These are phyloP conservation scores for Yamadazyma scolyti DNA, from an alignment of 805 yeast species.

Conservation along the genomic window DNA sequence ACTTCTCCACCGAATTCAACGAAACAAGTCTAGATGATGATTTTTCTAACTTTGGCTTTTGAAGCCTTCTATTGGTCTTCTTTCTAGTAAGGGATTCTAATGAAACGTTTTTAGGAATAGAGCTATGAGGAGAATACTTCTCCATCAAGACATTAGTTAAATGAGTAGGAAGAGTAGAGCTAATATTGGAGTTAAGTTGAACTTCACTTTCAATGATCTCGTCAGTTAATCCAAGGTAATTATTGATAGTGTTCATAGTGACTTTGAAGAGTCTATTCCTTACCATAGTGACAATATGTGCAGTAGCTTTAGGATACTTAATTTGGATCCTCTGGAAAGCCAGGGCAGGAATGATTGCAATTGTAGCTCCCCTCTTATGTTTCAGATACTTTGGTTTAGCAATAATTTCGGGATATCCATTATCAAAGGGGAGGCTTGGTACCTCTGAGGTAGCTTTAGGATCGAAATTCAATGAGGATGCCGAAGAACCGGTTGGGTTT, in stretches of 20 bases:
- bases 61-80: slow-evolving; percentile 7
- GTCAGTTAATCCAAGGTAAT: slow-evolving; percentile 77
- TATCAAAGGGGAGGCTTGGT: background rate
- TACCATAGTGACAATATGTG: slow-evolving; percentile 92
- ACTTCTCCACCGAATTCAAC: slow-evolving; percentile 48
- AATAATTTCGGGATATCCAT: slow-evolving; percentile 41
- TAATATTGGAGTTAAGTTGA: slow-evolving; percentile 46
- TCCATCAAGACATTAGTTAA: slow-evolving; percentile 55
- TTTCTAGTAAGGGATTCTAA: slow-evolving; percentile 5
- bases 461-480: slow-evolving; percentile 11
- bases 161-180: slow-evolving; percentile 52
- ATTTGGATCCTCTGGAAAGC: slow-evolving; percentile 70
- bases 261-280: slow-evolving; percentile 83
- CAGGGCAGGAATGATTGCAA: slow-evolving; percentile 85
- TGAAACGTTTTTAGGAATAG: slow-evolving; percentile 3
- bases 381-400: slow-evolving; percentile 57
- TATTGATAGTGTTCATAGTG: slow-evolving; percentile 86
- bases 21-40: slow-evolving; percentile 36
- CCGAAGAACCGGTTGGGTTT: slow-evolving; percentile 6
- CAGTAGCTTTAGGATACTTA: slow-evolving; percentile 83
- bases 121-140: slow-evolving; percentile 20
- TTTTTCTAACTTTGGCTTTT: too few relatives aligned
- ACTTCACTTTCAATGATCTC: slow-evolving; percentile 79
- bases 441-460: background rate
- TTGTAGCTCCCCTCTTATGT: slow-evolving; percentile 52